A percentile compares a stretch with the other conserved stretches of the same genome.
phyloP scores from a whole-genome alignment of 2,329 filamentous ascomycete species.

The Zymoseptoria brevis region DNA sequence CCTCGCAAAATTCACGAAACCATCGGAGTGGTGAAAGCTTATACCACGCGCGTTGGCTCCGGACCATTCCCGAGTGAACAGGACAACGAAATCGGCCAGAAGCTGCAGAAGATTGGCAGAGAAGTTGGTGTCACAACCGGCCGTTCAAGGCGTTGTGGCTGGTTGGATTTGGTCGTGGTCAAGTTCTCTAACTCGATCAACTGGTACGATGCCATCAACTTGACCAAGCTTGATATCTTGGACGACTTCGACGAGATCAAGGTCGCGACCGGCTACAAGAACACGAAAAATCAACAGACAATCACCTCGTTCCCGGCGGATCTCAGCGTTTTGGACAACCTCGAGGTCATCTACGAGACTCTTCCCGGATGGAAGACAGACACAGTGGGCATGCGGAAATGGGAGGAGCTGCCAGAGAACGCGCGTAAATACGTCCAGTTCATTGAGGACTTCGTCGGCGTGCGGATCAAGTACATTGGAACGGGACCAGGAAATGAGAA shows the following conservation, averaged over 20 bases:
- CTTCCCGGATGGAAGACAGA: constrained; percentile 61
- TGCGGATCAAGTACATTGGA: constrained; percentile 58
- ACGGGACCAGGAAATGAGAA: constrained; percentile 58
- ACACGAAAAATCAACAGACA: constrained; percentile 42
- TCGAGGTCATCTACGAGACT: constrained; percentile 60
- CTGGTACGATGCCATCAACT: constrained; percentile 57
- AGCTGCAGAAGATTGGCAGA: constrained; percentile 48
- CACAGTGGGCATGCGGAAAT: constrained; percentile 54
- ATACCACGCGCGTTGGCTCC: constrained; percentile 50
- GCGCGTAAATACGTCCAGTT: constrained; percentile 59
- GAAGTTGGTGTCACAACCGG: constrained; percentile 53
- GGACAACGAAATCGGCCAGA: constrained; percentile 49
- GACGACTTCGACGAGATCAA: constrained; percentile 69
- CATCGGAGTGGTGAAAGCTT: constrained; percentile 61
- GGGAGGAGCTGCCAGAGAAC: constrained; percentile 54
- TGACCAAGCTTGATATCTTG: constrained; percentile 62
- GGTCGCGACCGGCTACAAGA: constrained; percentile 61
- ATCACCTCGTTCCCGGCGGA: constrained; percentile 60
- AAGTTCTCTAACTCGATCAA: constrained; percentile 60
- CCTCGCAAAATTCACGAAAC: constrained; percentile 54
- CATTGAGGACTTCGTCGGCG: constrained; percentile 58
- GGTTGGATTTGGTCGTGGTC: constrained; percentile 61
- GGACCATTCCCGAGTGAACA: constrained; percentile 64
- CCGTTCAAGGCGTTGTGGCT: constrained; percentile 54
- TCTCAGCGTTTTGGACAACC: constrained; percentile 48